These are phyloP conservation scores for Thyridium curvatum DNA, from an alignment of 2,329 filamentous ascomycete genomes.

Conservation along the genomic window DNA sequence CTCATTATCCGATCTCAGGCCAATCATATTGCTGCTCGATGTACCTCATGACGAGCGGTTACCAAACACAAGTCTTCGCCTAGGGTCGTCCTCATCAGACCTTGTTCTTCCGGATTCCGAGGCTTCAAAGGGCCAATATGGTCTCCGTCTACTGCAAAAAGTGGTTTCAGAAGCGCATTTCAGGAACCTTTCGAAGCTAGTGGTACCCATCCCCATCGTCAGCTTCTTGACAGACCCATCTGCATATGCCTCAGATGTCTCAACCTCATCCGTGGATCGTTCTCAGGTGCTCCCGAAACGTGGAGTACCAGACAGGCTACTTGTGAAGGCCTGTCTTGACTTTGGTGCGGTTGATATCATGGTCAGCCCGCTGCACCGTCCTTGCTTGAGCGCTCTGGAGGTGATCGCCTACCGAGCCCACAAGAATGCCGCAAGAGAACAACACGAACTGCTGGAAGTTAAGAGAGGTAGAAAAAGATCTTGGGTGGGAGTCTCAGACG, in stretches of 20 bases:
- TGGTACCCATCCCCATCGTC: conserved; percentile 51
- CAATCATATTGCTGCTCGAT: conserved; percentile 52
- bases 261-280: too few species aligned
- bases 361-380: conserved; percentile 67
- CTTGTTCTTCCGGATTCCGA: conserved; percentile 31
- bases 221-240: conserved; percentile 23
- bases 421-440: conserved; percentile 68
- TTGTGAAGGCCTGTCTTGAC: conserved; percentile 64
- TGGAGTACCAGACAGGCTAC: too few species aligned
- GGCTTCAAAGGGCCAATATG: conserved; percentile 43
- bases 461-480: conserved; percentile 77
- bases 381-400: conserved; percentile 68
- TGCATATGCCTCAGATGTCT: too few species aligned
- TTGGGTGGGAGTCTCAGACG: conserved; percentile 82
- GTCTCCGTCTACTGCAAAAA: conserved; percentile 46
- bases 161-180: conserved; percentile 53
- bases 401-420: conserved; percentile 80
- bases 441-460: conserved; percentile 64
- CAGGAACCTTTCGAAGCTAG: conserved; percentile 47
- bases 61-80: conserved; percentile 24
- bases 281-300: too few species aligned
- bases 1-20: conserved; percentile 44
- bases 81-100: conserved; percentile 38
- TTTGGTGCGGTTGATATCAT: conserved; percentile 83
- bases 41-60: conserved; percentile 44